A percentile compares a stretch with the other conserved stretches of the same genome.
Evolutionary conservation across 805 yeast species (phyloP).

Genomic region (Starmerella etchellsii): DNA sequence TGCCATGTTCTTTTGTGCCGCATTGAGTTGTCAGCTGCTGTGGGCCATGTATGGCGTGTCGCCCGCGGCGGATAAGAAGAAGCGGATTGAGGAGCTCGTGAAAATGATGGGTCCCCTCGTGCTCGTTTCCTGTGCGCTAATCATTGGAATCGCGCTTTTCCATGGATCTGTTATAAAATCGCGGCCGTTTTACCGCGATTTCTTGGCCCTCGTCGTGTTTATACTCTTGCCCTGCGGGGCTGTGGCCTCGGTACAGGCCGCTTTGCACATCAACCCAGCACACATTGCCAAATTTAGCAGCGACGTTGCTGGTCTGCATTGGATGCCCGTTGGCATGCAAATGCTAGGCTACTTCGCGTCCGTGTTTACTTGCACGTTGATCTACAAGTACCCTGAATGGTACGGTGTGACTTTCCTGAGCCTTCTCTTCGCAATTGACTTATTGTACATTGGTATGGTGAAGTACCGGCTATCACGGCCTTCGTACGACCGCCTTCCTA

Average conservation of each 20-base stretch:
- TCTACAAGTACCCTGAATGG: conserved; percentile 18
- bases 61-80: conserved; percentile 1
- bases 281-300: conserved; percentile 8
- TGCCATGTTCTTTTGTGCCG: neutral
- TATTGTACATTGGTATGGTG: neutral
- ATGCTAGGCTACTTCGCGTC: conserved; percentile 16
- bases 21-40: conserved; percentile 4
- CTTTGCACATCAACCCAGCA: neutral
- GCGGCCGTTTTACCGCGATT: conserved; percentile 4
- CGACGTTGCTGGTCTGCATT: conserved; percentile 15
- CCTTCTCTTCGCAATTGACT: neutral
- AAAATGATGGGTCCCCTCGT: neutral
- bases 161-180: neutral
- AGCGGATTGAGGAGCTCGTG: neutral
- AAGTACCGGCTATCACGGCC: neutral
- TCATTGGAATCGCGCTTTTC: neutral
- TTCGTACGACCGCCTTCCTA: neutral
- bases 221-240: neutral
- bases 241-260: conserved; percentile 1
- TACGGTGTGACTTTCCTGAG: conserved; percentile 11
- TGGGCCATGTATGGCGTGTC: conserved; percentile 9
- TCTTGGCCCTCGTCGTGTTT: conserved; percentile 1
- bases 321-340: conserved; percentile 18
- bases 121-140: neutral
- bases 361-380: conserved; percentile 9